Evolutionary conservation across 2,329 filamentous ascomycete species (phyloP).

Genomic region (Acephala macrosclerotiorum): DNA sequence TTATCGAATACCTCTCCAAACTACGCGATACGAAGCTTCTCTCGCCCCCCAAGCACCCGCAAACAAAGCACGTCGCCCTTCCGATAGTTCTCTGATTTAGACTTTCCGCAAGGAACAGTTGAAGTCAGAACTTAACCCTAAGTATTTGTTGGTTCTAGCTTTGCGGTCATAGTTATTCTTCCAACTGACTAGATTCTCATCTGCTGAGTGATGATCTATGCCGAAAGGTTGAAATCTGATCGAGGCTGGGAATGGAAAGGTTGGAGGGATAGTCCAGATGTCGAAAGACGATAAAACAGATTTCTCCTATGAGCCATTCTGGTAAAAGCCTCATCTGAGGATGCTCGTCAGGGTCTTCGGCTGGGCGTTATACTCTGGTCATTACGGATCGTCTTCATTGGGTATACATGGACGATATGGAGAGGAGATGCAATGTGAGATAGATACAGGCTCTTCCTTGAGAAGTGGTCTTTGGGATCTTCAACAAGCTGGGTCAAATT

Average conservation of each 20-base stretch:
- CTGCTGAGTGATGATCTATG: slow-evolving; percentile 40
- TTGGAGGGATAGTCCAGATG: slow-evolving; percentile 64
- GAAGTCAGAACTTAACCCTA: slow-evolving; percentile 98
- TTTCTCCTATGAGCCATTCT: slow-evolving; percentile 75
- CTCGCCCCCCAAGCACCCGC: slow-evolving; percentile 48
- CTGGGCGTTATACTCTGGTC: slow-evolving; percentile 74
- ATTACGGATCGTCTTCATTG: slow-evolving; percentile 61
- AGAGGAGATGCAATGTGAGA: slow-evolving; percentile 51
- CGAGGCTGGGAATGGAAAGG: slow-evolving; percentile 56
- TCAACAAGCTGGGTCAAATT: slow-evolving; percentile 40
- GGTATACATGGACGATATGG: slow-evolving; percentile 46
- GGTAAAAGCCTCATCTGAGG: slow-evolving; percentile 79
- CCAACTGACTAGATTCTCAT: slow-evolving; percentile 67
- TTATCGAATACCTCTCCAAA: slow-evolving; percentile 33
- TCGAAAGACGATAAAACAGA: slow-evolving; percentile 58
- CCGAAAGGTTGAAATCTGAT: slow-evolving; percentile 58
- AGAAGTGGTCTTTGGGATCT: slow-evolving; percentile 60
- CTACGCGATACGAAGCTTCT: slow-evolving; percentile 50
- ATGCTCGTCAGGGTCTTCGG: slow-evolving; percentile 76
- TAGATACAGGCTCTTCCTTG: slow-evolving; percentile 47
- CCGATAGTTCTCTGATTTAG: slow-evolving; percentile 79
- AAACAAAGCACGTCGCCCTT: slow-evolving; percentile 76
- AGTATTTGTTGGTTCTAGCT: slow-evolving; percentile 76
- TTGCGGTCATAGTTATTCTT: slow-evolving; percentile 77
- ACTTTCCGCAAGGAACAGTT: slow-evolving; percentile 75